Percentiles rank a stretch among this genome's conserved stretches.
phyloP scores from a whole-genome alignment of 2,329 filamentous ascomycete genomes.

The Phoma sp. region DNA sequence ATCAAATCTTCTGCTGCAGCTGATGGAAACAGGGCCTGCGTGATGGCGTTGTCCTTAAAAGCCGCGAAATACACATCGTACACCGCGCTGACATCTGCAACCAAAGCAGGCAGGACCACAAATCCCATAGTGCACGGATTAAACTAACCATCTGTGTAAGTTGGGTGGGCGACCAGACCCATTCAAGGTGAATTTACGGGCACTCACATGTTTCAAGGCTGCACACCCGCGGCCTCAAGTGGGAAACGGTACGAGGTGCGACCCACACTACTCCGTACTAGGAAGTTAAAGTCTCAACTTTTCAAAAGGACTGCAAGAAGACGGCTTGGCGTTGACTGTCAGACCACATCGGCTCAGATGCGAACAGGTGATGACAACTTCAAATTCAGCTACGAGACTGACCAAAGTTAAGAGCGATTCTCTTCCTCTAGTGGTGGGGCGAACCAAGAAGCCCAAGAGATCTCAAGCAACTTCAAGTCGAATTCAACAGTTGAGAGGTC shows the following conservation, averaged over 20 bases:
- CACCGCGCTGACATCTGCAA: constrained; percentile 55
- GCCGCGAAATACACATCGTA: constrained; percentile 58
- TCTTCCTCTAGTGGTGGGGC: background rate
- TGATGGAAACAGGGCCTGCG: constrained; percentile 53
- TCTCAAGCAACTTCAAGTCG: background rate
- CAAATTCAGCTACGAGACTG: background rate
- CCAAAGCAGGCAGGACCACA: constrained; percentile 54
- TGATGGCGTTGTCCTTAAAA: constrained; percentile 53
- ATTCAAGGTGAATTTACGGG: background rate
- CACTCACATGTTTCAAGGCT: constrained; percentile 5
- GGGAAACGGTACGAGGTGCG: background rate
- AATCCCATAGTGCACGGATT: constrained; percentile 33
- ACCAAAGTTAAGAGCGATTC: background rate
- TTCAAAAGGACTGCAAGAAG: background rate
- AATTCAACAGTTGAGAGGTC: background rate
- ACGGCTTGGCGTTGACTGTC: background rate
- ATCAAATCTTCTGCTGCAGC: constrained; percentile 27
- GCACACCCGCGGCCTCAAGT: background rate
- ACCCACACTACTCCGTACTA: constrained; percentile 3
- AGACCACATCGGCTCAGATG: background rate
- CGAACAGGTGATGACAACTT: background rate
- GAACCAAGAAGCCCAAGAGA: constrained; percentile 13
- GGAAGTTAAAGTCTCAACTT: background rate
- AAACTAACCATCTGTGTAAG: constrained; percentile 9
- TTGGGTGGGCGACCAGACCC: background rate